Conservation (phyloP, 1,139 yeast genomes). For the Debaryomyces coudertii region DNA sequence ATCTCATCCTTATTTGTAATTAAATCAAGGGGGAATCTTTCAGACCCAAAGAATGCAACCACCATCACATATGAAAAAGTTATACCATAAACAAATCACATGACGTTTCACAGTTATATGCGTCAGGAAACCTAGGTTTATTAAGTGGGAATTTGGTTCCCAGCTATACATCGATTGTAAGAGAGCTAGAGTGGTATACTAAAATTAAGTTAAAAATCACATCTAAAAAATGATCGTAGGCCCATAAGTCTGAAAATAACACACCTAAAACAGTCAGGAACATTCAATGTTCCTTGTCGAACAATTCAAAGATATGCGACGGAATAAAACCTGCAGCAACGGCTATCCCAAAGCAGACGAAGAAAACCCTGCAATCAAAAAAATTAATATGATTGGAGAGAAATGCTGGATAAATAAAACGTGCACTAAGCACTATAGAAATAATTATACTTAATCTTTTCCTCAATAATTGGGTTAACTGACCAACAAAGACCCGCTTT, state of each 20-base stretch:
- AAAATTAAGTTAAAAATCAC: background rate
- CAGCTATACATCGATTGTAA: slow-evolving; percentile 39
- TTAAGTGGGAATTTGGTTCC: slow-evolving; percentile 34
- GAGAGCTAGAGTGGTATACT: slow-evolving; percentile 42
- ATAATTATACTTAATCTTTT: slow-evolving; percentile 46
- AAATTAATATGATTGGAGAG: slow-evolving; percentile 25
- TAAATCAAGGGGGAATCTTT: no score
- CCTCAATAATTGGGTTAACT: slow-evolving; percentile 47
- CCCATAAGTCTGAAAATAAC: no score
- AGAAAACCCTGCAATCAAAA: slow-evolving; percentile 32
- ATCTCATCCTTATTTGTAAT: no score
- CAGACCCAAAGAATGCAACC: slow-evolving; percentile 36
- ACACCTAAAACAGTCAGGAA: slow-evolving; percentile 34
- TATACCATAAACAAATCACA: slow-evolving; percentile 43
- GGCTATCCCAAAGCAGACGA: slow-evolving; percentile 32
- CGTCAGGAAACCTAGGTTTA: slow-evolving; percentile 22
- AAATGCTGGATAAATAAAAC: slow-evolving; percentile 34
- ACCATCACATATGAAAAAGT: slow-evolving; percentile 35
- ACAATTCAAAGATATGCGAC: slow-evolving; percentile 38
- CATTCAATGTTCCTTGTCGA: slow-evolving; percentile 38
- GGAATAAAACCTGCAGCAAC: slow-evolving; percentile 46
- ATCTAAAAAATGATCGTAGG: background rate
- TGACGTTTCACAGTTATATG: slow-evolving; percentile 39
- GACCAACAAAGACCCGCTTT: slow-evolving; percentile 53
- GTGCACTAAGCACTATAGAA: slow-evolving; percentile 32